phyloP scores from a whole-genome alignment of 176 grass and related monocot genomes.

The Bolboschoenus planiculmis region DNA sequence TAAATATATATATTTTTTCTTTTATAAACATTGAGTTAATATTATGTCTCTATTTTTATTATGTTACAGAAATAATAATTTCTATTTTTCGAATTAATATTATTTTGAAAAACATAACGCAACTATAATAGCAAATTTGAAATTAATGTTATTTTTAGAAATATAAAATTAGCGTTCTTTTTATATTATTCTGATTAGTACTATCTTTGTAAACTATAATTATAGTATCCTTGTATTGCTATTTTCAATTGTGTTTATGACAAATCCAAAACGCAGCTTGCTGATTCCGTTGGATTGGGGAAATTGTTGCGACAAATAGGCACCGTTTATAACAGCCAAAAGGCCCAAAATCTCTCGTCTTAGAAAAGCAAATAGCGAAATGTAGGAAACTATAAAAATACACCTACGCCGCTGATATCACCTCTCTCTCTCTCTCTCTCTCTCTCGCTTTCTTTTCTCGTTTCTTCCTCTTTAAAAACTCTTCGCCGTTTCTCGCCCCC shows the following conservation, averaged over 20 bases:
- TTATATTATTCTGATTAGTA: not conserved
- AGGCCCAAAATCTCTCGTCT: not conserved
- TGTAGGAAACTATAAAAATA: not conserved
- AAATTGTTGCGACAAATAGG: constrained; percentile 14
- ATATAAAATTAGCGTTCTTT: too few species aligned
- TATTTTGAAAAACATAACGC: too few species aligned
- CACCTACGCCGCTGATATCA: constrained; percentile 2
- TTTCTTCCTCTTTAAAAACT: not conserved
- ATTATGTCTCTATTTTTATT: too few species aligned
- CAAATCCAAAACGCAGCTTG: not conserved
- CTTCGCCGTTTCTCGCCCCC: not conserved
- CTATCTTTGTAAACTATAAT: not conserved
- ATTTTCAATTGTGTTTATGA: not conserved
- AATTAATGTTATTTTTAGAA: too few species aligned
- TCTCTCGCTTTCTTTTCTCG: not conserved
- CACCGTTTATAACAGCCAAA: constrained; percentile 3
- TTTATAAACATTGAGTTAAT: too few species aligned
- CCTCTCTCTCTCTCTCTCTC: not conserved
- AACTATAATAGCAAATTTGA: too few species aligned
- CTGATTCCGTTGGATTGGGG: not conserved
- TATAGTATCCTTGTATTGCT: not conserved
- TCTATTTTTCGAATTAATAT: too few species aligned
- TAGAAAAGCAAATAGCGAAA: constrained; percentile 9
- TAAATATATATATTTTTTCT: too few species aligned
- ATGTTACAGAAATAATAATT: too few species aligned